Percentiles rank a stretch among this genome's conserved stretches.
Conservation (phyloP, 2,329 filamentous ascomycete genomes). For the Pseudocercospora cruenta region DNA sequence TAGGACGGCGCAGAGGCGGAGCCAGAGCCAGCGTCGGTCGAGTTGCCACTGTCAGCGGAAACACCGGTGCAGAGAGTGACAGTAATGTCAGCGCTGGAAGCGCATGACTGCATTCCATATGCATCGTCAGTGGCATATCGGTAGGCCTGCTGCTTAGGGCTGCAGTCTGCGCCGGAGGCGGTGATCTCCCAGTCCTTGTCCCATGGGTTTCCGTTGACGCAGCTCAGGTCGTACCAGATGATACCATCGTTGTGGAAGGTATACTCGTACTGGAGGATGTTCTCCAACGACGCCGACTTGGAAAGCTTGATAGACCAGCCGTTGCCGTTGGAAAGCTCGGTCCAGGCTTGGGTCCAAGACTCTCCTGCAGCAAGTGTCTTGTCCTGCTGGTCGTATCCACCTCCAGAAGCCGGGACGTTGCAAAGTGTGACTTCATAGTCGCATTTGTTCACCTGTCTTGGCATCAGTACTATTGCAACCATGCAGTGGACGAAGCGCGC, state of each 20-base stretch:
- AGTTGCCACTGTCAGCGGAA: conserved; percentile 22
- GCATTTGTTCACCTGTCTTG: conserved; percentile 34
- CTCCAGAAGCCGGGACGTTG: conserved; percentile 36
- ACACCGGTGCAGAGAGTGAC: conserved; percentile 42
- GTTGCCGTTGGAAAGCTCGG: conserved; percentile 37
- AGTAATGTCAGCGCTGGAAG: conserved; percentile 38
- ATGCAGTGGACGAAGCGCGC: neutral
- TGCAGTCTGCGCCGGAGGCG: conserved; percentile 27
- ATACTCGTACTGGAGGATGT: conserved; percentile 46
- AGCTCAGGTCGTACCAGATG: conserved; percentile 46
- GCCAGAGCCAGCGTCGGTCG: conserved; percentile 1
- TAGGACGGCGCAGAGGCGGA: conserved; percentile 20
- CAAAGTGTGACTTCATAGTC: conserved; percentile 37
- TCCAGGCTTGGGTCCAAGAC: conserved; percentile 40
- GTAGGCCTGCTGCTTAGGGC: conserved; percentile 42
- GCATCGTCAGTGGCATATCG: conserved; percentile 44
- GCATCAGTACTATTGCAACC: neutral
- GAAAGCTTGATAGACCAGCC: conserved; percentile 47
- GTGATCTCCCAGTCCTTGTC: conserved; percentile 43
- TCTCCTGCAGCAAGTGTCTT: conserved; percentile 32
- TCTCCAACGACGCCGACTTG: conserved; percentile 31
- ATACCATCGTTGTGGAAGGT: conserved; percentile 41
- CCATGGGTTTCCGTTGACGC: conserved; percentile 45
- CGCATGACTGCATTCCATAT: conserved; percentile 45
- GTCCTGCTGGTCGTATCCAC: conserved; percentile 32